Conservation (phyloP, 345 rosid genomes). For the Salix udensis region DNA sequence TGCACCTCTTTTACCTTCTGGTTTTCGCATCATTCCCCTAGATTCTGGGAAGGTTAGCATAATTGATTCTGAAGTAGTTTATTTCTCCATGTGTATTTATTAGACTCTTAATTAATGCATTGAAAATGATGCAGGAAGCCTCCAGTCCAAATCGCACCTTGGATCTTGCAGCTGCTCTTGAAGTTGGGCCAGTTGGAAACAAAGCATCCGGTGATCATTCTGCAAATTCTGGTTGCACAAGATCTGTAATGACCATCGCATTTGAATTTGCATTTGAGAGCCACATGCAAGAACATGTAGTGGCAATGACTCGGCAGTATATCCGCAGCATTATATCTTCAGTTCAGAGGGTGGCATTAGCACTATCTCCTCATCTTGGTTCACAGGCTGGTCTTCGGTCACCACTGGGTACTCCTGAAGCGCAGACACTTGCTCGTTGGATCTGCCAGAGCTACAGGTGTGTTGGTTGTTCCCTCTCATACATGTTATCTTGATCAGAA, state of each 20-base stretch:
- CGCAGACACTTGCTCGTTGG: conserved; percentile 96
- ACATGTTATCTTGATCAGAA: neutral
- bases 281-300: conserved; percentile 95
- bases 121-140: conserved; percentile 54
- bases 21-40: conserved; percentile 93
- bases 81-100: neutral
- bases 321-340: conserved; percentile 87
- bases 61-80: neutral
- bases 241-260: conserved; percentile 96
- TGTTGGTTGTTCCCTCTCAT: neutral
- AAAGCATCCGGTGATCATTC: conserved; percentile 52
- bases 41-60: conserved; percentile 72
- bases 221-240: conserved; percentile 52
- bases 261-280: conserved; percentile 90
- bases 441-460: conserved; percentile 88
- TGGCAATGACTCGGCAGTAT: conserved; percentile 86
- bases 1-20: conserved; percentile 91
- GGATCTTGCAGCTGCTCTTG: conserved; percentile 93
- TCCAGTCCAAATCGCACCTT: conserved; percentile 90
- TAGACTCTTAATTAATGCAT: neutral
- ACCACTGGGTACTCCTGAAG: conserved; percentile 91
- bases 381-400: conserved; percentile 79
- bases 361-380: conserved; percentile 81
- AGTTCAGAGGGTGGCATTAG: conserved; percentile 91
- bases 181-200: conserved; percentile 74